Evolutionary conservation across 2,329 filamentous ascomycete genomes (phyloP).

Genomic region (Phaeosphaeria sp.): DNA sequence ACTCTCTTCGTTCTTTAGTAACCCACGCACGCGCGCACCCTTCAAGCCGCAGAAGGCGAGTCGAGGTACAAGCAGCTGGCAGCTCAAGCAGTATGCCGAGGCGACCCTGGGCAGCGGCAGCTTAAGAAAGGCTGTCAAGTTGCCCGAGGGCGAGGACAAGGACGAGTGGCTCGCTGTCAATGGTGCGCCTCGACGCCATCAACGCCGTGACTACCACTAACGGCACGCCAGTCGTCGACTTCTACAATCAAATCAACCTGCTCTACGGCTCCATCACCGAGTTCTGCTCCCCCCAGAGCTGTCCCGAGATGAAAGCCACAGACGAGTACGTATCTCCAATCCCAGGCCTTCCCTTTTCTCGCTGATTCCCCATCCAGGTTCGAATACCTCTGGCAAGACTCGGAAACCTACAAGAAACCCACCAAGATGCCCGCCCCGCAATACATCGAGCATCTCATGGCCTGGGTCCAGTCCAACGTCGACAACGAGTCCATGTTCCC

Average conservation of each 20-base stretch:
- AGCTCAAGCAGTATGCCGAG: conserved; percentile 96
- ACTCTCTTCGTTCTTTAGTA: conserved; percentile 62
- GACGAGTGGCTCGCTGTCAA: conserved; percentile 99
- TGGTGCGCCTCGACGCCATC: conserved; percentile 62
- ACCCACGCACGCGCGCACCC: conserved; percentile 85
- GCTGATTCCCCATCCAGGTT: conserved; percentile 66
- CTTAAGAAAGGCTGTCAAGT: conserved; percentile 92
- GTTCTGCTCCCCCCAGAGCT: conserved; percentile 96
- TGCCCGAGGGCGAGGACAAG: conserved; percentile 95
- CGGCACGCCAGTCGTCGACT: conserved; percentile 85
- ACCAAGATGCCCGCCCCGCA: conserved; percentile 98
- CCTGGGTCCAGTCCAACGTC: conserved; percentile 93
- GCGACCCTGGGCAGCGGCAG: conserved; percentile 95
- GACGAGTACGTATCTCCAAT: conserved; percentile 73
- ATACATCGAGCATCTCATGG: conserved; percentile 98
- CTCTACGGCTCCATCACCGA: conserved; percentile 99
- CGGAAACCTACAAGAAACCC: conserved; percentile 88
- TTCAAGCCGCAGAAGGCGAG: conserved; percentile 87
- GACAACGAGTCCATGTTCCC: conserved; percentile 96
- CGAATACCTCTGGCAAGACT: conserved; percentile 99
- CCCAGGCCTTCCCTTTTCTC: no score
- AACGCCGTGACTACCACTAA: conserved; percentile 15
- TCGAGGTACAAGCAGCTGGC: conserved; percentile 89
- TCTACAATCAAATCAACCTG: conserved; percentile 99
- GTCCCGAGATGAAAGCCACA: conserved; percentile 99